Conservation (phyloP, 2,329 filamentous ascomycete species). For the Fonsecaea multimorphosa region DNA sequence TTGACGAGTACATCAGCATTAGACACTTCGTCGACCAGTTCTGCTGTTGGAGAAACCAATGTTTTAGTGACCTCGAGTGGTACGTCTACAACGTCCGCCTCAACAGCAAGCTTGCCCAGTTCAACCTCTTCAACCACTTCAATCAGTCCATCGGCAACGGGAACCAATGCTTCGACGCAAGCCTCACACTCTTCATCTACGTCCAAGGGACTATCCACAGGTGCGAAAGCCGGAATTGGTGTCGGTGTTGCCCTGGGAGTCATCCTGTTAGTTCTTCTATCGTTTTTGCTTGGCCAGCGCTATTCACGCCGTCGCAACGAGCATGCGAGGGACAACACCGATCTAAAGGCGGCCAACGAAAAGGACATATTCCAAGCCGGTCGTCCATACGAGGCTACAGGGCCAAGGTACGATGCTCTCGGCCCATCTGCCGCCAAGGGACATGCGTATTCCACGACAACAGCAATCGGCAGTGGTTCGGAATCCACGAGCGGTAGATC, state of each 20-base stretch:
- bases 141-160: constrained; percentile 1
- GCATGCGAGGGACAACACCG: background rate
- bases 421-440: constrained; percentile 8
- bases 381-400: constrained; percentile 30
- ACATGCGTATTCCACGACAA: constrained; percentile 22
- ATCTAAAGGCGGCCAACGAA: constrained; percentile 11
- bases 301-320: constrained; percentile 25
- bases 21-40: background rate
- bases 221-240: constrained; percentile 35
- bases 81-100: constrained; percentile 4
- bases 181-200: constrained; percentile 16
- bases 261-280: constrained; percentile 19
- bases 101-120: background rate
- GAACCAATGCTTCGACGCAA: constrained; percentile 6
- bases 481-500: constrained; percentile 20
- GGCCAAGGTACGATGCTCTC: background rate
- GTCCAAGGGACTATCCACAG: constrained; percentile 29
- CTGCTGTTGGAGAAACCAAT: background rate
- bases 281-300: constrained; percentile 30
- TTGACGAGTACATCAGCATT: background rate
- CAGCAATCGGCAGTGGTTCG: constrained; percentile 22
- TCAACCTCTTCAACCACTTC: constrained; percentile 7
- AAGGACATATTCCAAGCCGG: constrained; percentile 33
- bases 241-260: constrained; percentile 31
- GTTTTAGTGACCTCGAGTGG: background rate